These are phyloP conservation scores for Beta macrorhiza DNA, from an alignment of 179 eudicot genomes.

Conservation along the genomic window DNA sequence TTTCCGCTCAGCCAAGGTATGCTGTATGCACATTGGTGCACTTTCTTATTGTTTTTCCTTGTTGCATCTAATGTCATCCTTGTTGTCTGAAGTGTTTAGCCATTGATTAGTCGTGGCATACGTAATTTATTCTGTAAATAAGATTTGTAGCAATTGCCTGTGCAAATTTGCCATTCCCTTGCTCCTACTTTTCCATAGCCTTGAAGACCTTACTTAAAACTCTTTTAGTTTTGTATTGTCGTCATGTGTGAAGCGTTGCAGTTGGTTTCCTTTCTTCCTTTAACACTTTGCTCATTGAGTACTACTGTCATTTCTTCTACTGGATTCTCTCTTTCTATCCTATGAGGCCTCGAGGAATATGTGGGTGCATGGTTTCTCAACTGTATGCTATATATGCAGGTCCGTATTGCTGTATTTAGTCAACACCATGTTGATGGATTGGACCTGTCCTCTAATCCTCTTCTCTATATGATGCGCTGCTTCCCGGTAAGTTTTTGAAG, in stretches of 20 bases:
- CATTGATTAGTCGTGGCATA: background rate
- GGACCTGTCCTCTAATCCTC: constrained; percentile 93
- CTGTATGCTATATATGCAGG: constrained; percentile 49
- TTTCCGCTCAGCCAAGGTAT: constrained; percentile 94
- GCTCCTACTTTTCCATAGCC: background rate
- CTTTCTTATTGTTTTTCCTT: background rate
- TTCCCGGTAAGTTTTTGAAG: constrained; percentile 65
- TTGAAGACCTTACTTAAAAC: background rate
- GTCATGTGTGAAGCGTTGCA: background rate
- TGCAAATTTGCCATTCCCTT: background rate
- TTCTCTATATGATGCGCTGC: constrained; percentile 95
- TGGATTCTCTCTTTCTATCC: background rate
- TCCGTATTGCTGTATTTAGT: constrained; percentile 95
- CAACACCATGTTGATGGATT: constrained; percentile 99
- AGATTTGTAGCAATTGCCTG: background rate
- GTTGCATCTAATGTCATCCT: background rate
- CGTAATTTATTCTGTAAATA: background rate
- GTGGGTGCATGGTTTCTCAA: constrained; percentile 9
- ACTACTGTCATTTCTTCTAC: background rate
- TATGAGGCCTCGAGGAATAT: background rate
- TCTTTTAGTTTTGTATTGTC: too few relatives aligned
- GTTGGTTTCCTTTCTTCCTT: background rate
- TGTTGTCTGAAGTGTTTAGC: background rate
- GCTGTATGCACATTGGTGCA: constrained; percentile 2
- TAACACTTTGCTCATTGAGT: background rate